A percentile compares a stretch with the other conserved stretches of the same genome.
Conservation (phyloP, 805 yeast species). For the Candida glaebosa region DNA sequence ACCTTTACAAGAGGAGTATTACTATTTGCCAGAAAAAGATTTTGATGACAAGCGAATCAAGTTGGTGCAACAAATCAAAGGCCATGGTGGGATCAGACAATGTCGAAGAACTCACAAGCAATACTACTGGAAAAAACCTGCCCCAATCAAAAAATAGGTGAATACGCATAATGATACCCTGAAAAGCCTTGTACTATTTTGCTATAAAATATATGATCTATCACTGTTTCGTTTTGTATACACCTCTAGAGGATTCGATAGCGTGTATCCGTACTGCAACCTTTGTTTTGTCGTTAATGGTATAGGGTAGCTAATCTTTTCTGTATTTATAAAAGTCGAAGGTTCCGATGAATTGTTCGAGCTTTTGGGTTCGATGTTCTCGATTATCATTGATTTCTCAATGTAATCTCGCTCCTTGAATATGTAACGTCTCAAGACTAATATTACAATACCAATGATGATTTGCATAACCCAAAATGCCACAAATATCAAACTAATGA, state of each 20-base stretch:
- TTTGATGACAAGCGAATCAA: slow-evolving; percentile 62
- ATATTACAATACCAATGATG: slow-evolving; percentile 29
- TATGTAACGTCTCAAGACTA: not conserved
- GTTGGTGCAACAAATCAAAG: slow-evolving; percentile 74
- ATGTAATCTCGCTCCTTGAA: not conserved
- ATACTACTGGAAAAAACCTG: slow-evolving; percentile 69
- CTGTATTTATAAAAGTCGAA: not conserved
- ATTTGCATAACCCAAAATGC: slow-evolving; percentile 49
- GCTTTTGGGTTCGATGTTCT: not conserved
- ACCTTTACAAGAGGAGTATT: slow-evolving; percentile 89
- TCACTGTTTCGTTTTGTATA: not conserved
- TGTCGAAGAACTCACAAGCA: slow-evolving; percentile 95
- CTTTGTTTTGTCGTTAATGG: slow-evolving; percentile 24
- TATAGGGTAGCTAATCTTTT: slow-evolving; percentile 23
- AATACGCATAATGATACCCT: slow-evolving; percentile 3
- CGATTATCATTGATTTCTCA: not conserved
- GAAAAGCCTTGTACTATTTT: not conserved
- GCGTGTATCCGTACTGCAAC: slow-evolving; percentile 24
- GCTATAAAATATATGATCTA: not conserved
- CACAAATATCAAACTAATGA: slow-evolving; percentile 42
- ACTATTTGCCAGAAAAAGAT: slow-evolving; percentile 84
- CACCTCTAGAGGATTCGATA: slow-evolving; percentile 12
- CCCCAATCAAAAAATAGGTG: slow-evolving; percentile 36
- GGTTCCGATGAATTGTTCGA: not conserved
- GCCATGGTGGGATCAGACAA: slow-evolving; percentile 74